Conservation (phyloP, 75 land plant species). For the Selaginella moellendorffii region DNA sequence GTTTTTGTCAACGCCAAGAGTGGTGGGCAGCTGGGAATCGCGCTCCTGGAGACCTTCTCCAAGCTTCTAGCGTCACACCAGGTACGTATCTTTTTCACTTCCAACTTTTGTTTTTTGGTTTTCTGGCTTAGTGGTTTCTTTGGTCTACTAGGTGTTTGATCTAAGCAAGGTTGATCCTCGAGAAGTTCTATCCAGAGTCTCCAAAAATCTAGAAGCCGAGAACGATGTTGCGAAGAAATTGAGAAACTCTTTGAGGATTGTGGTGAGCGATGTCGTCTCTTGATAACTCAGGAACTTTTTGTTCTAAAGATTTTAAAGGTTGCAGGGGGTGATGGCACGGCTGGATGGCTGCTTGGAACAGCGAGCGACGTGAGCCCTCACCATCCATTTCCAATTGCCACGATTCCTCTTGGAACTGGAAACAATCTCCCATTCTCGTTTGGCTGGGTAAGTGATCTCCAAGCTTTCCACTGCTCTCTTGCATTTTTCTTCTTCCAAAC, state of each 20-base stretch:
- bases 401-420: no score
- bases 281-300: no score
- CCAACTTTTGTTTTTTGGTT: no score
- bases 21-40: constrained; percentile 80
- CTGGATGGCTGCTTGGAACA: constrained; percentile 83
- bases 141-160: constrained; percentile 54
- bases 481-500: no score
- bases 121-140: no score
- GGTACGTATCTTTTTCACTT: no score
- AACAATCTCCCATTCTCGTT: no score
- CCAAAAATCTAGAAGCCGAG: constrained; percentile 40
- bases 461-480: no score
- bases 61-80: constrained; percentile 42
- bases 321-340: constrained; percentile 98
- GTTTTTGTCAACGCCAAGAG: constrained; percentile 79
- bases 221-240: constrained; percentile 41
- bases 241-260: constrained; percentile 38
- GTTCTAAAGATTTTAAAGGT: constrained; percentile 36
- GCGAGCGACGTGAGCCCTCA: constrained; percentile 65
- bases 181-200: constrained; percentile 34
- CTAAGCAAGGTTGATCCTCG: constrained; percentile 59
- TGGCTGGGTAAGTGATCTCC: constrained; percentile 91
- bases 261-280: no score
- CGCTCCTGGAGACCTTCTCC: constrained; percentile 43
- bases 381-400: constrained; percentile 66